Evolutionary conservation across 169 alveolate species (phyloP), one percentile per base, ranked within the genome.

Genomic region (Babesia divergens): DNA sequence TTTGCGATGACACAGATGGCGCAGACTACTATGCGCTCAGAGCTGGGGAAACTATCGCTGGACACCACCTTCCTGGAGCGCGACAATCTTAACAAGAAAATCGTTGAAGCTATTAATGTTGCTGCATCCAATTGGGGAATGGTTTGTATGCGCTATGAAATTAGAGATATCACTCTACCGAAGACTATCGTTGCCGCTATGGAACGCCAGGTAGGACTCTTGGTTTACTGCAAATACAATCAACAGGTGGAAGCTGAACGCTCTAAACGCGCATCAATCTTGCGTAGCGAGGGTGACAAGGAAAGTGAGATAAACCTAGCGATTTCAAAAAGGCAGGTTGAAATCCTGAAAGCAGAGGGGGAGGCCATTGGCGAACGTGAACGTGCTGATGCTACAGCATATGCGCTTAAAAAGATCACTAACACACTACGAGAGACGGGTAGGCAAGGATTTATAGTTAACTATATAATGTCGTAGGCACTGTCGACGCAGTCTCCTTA

Each of bases 21-120:
- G 6, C 94, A 96, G 81, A 94, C 98, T n/a, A 93, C 98, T 16
- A 95, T 95, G 97, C 86, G 99, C 58, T 91, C 98, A 35, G 98
- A 96, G 64, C 86, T 96, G 56, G 99, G 99, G 22, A 95, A 95
- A 72, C 89, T 95, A n/a, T 92, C 98, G 5, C 88, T 96, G 43
- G 98, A 95, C 82, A 72, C 95, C 55, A 96, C 98, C 11, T 96
- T 96, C 65, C 96, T 94, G 65, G 98, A 94, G 74, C 70, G 99
- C 47, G 98, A 94, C 40, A 88, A 91, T 43, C 87, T 96, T 38
- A 96, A 96, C 76, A 72, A 88, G 31, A 84, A 81, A 47, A 95
- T 96, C 62, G 96, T 96, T 22, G 90, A 90, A 58, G 96, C 71
- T 31, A 93, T 93, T 51, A 93, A 93, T 54, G 91, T 92, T 22